phyloP scores from a whole-genome alignment of 306 rosid genomes.

The Carpinus fangiana region DNA sequence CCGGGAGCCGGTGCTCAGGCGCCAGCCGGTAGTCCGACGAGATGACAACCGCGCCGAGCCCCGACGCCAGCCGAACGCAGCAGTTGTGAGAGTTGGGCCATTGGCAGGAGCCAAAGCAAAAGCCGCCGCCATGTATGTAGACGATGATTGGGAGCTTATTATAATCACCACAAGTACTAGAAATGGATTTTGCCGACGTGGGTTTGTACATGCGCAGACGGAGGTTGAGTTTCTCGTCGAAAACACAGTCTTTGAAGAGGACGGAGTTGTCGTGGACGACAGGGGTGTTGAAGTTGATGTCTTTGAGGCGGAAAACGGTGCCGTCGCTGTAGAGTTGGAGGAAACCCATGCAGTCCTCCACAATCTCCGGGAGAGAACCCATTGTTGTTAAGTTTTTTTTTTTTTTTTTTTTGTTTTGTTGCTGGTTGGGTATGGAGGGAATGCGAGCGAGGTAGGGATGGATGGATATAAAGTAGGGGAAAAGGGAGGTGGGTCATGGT shows the following conservation, averaged over 20 bases:
- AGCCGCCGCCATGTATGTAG: constrained; percentile 88
- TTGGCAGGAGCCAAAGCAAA: constrained; percentile 74
- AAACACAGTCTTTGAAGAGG: constrained; percentile 52
- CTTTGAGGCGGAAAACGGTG: constrained; percentile 52
- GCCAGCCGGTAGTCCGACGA: constrained; percentile 80
- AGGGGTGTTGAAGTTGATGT: constrained; percentile 47
- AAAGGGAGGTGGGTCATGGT: not conserved
- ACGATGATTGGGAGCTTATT: constrained; percentile 46
- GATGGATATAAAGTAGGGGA: constrained; percentile 6
- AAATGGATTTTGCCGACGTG: not conserved
- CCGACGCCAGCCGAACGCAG: constrained; percentile 61
- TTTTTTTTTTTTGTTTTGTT: too few species aligned
- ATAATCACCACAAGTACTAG: too few species aligned
- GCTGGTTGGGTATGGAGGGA: not conserved
- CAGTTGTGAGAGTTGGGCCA: constrained; percentile 87
- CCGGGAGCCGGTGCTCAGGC: constrained; percentile 80
- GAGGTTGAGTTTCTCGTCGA: constrained; percentile 47
- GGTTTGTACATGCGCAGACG: constrained; percentile 76
- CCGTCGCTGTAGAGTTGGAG: constrained; percentile 86
- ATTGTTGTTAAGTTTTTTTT: constrained; percentile 15
- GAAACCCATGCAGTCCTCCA: constrained; percentile 93
- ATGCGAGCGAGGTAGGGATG: not conserved
- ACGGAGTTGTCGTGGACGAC: constrained; percentile 48
- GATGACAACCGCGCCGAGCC: constrained; percentile 49
- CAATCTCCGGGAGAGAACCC: constrained; percentile 73